Conservation (phyloP, 2,329 filamentous ascomycete genomes). For the Claviceps arundinis region DNA sequence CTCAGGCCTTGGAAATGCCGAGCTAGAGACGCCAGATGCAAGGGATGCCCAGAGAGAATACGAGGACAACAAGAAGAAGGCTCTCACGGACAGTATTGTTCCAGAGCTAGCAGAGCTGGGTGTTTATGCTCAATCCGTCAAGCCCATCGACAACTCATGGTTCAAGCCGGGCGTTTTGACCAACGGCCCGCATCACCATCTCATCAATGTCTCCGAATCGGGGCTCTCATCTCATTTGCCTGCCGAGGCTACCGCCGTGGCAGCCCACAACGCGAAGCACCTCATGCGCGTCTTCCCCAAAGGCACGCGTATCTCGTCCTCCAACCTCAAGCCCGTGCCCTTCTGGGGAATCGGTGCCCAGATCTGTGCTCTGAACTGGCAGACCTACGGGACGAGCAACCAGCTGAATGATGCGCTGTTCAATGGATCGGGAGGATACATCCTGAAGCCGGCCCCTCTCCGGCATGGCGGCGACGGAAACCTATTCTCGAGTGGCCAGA, state of each 20-base stretch:
- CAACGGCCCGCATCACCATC: conserved; percentile 50
- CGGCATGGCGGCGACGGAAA: conserved; percentile 40
- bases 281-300: conserved; percentile 62
- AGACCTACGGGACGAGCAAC: conserved; percentile 51
- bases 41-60: conserved; percentile 37
- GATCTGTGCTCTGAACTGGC: conserved; percentile 58
- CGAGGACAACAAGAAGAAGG: conserved; percentile 38
- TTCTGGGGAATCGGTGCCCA: conserved; percentile 58
- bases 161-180: conserved; percentile 34
- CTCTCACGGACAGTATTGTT: conserved; percentile 39
- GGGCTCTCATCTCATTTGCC: conserved; percentile 41
- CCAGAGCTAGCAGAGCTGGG: conserved; percentile 52
- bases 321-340: conserved; percentile 47
- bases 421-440: conserved; percentile 49
- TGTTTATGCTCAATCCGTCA: conserved; percentile 58
- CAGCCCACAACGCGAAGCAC: conserved; percentile 47
- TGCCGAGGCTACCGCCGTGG: conserved; percentile 30
- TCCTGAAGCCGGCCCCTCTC: conserved; percentile 49
- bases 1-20: conserved; percentile 19
- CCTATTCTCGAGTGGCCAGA: conserved; percentile 27
- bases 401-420: conserved; percentile 59
- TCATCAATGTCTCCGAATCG: conserved; percentile 57
- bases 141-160: conserved; percentile 54
- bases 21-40: conserved; percentile 30
- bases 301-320: conserved; percentile 53